These are phyloP conservation scores for Sporothrix luriei DNA, from an alignment of 2,329 filamentous ascomycete genomes.

Conservation along the genomic window DNA sequence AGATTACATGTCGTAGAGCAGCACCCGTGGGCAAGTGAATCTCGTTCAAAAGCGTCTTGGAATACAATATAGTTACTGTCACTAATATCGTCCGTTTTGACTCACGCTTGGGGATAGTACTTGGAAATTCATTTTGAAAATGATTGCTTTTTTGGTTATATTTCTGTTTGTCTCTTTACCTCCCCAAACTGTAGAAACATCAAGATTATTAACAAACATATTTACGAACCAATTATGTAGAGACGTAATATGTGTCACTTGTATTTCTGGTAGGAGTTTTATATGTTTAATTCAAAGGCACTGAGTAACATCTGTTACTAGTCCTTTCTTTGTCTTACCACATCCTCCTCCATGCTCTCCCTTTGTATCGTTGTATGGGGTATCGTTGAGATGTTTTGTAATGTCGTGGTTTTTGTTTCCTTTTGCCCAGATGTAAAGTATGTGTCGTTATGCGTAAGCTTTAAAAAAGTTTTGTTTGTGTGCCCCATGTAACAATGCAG, in stretches of 20 bases:
- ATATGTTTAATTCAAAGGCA: neutral
- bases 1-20: too few relatives aligned
- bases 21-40: too few relatives aligned
- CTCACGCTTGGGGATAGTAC: too few relatives aligned
- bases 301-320: neutral
- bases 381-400: constrained; percentile 46
- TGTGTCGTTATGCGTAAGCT: constrained; percentile 31
- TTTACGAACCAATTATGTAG: neutral
- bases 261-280: neutral
- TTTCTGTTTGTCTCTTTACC: too few relatives aligned
- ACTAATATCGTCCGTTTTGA: too few relatives aligned
- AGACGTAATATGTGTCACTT: constrained; percentile 1
- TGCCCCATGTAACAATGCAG: constrained; percentile 18
- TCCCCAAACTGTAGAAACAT: too few relatives aligned
- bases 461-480: constrained; percentile 26
- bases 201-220: neutral
- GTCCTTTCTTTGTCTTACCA: neutral
- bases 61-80: neutral
- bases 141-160: too few relatives aligned
- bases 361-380: constrained; percentile 38
- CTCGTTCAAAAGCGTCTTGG: neutral
- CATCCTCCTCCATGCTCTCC: neutral
- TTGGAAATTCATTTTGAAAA: too few relatives aligned
- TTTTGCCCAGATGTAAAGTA: constrained; percentile 22
- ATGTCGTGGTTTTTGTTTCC: constrained; percentile 32